These are phyloP conservation scores for Fusarium marasasianum DNA, from an alignment of 2,329 filamentous ascomycete species.

Conservation along the genomic window DNA sequence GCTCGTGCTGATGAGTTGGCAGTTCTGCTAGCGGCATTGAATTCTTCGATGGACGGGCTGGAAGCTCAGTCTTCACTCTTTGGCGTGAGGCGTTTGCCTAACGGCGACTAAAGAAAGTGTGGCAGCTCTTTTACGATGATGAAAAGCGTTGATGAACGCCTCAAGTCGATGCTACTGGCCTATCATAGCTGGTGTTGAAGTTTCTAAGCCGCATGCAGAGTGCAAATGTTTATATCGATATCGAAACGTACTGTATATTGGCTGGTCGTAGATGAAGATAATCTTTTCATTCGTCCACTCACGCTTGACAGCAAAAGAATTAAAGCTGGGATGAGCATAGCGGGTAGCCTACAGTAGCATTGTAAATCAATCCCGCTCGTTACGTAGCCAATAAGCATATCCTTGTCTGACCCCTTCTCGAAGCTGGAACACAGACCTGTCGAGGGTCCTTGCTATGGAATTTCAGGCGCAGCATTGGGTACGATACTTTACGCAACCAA, in stretches of 20 bases:
- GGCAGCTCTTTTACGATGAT: constrained; percentile 8
- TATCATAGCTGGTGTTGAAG: constrained; percentile 19
- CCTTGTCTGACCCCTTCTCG: constrained; percentile 18
- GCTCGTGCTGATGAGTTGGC: background rate
- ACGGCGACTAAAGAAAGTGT: constrained; percentile 20
- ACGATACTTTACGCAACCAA: background rate
- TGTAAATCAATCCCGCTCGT: constrained; percentile 19
- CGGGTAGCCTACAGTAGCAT: constrained; percentile 19
- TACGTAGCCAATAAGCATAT: constrained; percentile 25
- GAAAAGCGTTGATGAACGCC: constrained; percentile 3
- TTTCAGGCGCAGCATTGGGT: constrained; percentile 8
- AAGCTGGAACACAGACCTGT: constrained; percentile 28
- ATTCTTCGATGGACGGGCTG: constrained; percentile 28
- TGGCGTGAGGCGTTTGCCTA: constrained; percentile 11
- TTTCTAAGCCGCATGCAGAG: constrained; percentile 10
- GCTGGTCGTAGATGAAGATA: background rate
- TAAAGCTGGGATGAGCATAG: constrained; percentile 20
- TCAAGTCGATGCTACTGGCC: constrained; percentile 4
- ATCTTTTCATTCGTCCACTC: constrained; percentile 4
- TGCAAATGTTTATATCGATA: background rate
- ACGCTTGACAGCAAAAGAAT: background rate
- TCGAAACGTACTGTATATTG: background rate
- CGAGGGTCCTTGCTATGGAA: constrained; percentile 20
- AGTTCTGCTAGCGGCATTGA: background rate
- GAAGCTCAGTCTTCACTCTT: constrained; percentile 16